A percentile compares a stretch with the other conserved stretches of the same genome.
These are phyloP conservation scores for Metschnikowia colocasiae DNA, from an alignment of 805 yeast genomes.

Conservation along the genomic window DNA sequence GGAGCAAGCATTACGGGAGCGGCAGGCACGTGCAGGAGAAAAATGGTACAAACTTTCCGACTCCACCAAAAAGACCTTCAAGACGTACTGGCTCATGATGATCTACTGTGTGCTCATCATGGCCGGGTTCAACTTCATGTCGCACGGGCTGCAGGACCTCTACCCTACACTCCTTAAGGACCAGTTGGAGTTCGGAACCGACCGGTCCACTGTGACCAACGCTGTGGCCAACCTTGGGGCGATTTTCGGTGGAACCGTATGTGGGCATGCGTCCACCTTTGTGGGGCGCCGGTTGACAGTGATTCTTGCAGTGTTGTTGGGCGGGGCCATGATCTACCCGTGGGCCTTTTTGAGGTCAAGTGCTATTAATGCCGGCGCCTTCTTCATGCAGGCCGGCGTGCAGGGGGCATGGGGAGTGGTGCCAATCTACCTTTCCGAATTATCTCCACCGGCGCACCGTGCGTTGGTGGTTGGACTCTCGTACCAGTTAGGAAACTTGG, in stretches of 20 bases:
- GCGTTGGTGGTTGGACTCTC: conserved; percentile 32
- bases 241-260: conserved; percentile 36
- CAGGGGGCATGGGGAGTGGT: conserved; percentile 76
- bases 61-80: conserved; percentile 25
- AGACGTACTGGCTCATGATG: conserved; percentile 57
- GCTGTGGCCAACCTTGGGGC: conserved; percentile 43
- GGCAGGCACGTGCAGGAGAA: conserved; percentile 6
- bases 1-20: conserved; percentile 9
- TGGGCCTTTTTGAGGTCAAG: conserved; percentile 21
- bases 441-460: conserved; percentile 45
- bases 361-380: conserved; percentile 56
- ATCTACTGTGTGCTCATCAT: conserved; percentile 51
- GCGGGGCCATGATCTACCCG: conserved; percentile 41
- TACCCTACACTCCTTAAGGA: conserved; percentile 38
- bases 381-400: conserved; percentile 61
- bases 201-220: conserved; percentile 38
- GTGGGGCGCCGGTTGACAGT: conserved; percentile 37
- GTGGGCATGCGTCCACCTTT: conserved; percentile 44
- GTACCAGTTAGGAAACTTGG: conserved; percentile 72
- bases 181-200: conserved; percentile 30
- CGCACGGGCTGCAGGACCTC: conserved; percentile 42
- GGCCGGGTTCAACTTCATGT: conserved; percentile 41
- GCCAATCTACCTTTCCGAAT: conserved; percentile 63
- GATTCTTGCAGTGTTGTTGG: conserved; percentile 29
- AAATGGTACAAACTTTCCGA: conserved; percentile 14